Base-by-base conservation (phyloP, 2,329 filamentous ascomycete species). In the Shiraia sp. region DNA sequence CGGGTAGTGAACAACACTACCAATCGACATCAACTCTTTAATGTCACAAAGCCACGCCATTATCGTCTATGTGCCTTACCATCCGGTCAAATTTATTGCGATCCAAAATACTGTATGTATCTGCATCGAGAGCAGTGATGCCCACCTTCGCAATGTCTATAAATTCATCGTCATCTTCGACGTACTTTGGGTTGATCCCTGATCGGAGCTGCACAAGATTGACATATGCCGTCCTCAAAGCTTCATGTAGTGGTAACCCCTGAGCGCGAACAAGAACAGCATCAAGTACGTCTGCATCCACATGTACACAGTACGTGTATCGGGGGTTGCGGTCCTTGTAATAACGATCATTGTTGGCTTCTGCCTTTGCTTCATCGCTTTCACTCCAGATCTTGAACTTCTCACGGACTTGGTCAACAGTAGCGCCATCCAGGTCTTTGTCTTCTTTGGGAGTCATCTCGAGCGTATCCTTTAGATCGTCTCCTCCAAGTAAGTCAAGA, bases 361-460 rank as follows among this genome's bases (percentile, higher is more conserved):
- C 36, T 3, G 27, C 28, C 29, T n/a, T 16, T n/a, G 36, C 36
- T 19, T 27, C 36, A 10, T 32, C 36, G 15, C 36, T 32, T 15
- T 14, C 24, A 12, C 22, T 27, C 36, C 36, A 39, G 2, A n/a
- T 13, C 13, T 10, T 32, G 36, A 39, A 39, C 1, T 32, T 32
- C 12, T 32, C 22, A 3, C 36, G 22, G 15, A 39, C 29, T 16
- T 27, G 36, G 10, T 39, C 36, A 12, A 32, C 28, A 0, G 27
- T 39, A 13, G 28, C 36, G 10, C 36, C 29, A 14, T 39, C 28
- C 6, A 39, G 29, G 4, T 39, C 15, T 16, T 26, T 27, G 8
- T 39, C 36, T 16, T 39, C 28, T 15, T 39, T 39, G 14, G 23
- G 17, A 6, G 28, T 39, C 28, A 39, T 27, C 8, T 39, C 34